phyloP scores from a whole-genome alignment of 139 green algal species.

The Picocystis salinarum region DNA sequence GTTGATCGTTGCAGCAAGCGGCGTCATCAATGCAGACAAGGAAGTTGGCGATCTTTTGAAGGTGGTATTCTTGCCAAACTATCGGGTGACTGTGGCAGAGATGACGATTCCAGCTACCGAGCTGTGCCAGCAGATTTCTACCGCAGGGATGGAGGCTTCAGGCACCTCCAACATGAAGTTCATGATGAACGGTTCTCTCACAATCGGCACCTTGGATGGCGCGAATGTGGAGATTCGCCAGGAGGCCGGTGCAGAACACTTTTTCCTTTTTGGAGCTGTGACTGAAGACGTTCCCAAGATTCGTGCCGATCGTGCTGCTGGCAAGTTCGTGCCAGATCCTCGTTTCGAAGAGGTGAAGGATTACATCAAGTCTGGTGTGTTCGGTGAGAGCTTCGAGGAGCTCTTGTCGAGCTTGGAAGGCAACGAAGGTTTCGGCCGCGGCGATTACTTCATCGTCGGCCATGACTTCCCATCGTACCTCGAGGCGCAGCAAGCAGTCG shows the following conservation, averaged over 20 bases:
- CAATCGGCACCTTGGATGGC: conserved; percentile 95
- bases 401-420: conserved; percentile 53
- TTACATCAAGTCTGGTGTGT: conserved; percentile 48
- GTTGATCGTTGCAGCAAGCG: conserved; percentile 47
- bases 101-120: conserved; percentile 60
- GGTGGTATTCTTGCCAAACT: conserved; percentile 89
- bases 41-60: conserved; percentile 67
- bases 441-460: conserved; percentile 90
- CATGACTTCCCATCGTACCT: conserved; percentile 90
- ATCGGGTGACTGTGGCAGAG: conserved; percentile 76
- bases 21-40: conserved; percentile 76
- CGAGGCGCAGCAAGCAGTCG: conserved; percentile 27
- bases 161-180: conserved; percentile 99
- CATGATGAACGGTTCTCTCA: conserved; percentile 89
- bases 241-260: conserved; percentile 53
- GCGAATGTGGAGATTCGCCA: conserved; percentile 98
- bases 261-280: conserved; percentile 65
- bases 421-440: conserved; percentile 28
- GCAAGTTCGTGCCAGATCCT: conserved; percentile 35
- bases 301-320: conserved; percentile 43
- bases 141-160: conserved; percentile 72
- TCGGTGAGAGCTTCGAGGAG: conserved; percentile 78
- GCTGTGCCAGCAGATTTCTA: conserved; percentile 66
- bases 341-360: conserved; percentile 33
- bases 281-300: conserved; percentile 38